Base-by-base conservation (phyloP, 2,329 filamentous ascomycete species). In the Hypoxylon sp. region DNA sequence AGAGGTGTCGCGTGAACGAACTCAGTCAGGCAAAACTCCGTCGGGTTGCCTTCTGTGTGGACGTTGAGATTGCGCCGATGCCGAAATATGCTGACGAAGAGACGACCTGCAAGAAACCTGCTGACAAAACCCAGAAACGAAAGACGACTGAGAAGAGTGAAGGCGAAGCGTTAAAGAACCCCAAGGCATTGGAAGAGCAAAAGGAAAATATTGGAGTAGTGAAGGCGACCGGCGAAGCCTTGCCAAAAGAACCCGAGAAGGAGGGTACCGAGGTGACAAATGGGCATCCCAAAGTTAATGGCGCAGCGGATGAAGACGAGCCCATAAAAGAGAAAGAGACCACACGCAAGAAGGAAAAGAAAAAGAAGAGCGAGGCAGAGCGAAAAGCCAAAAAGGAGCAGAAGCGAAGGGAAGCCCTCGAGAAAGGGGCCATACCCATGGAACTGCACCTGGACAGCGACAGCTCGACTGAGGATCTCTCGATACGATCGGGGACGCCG, bases 31-130 rank as follows among this genome's bases (percentile, higher is more conserved):
- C 89, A 53, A 97, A 96, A 78, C 80, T 99, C 66, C 88, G 93
- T 59, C 89, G 94, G 58, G 96, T 99, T 0, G 92, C 95, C 0
- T 99, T 99, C 76, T 97, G 93, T 74, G 96, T 99, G 2, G 96
- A 99, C 76, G 94, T 99, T 3, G 96, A 99, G 79, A 97, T 99
- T 76, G 95, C 95, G 2, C 93, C 94, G 0, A 90, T 93, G 76
- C 93, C 94, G 24, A 90, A 89, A 73, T 96, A 97, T 73, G 81
- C 84, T 13, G 92, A 96, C 2, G 84, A 84, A 15, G 86, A 87
- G 6, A 79, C 85, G 60, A 75, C 79, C n/a, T 81, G 82, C 47
- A 87, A 87, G 63, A 81, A 80, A 62, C 78, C 80, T 55, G 82
- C 82, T 47, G 86, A 86, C 66, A 87, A 87, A 75, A 86, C 85